A percentile compares a stretch with the other conserved stretches of the same genome.
These are phyloP conservation scores for Leptosphaerulina australis DNA, from an alignment of 2,329 filamentous ascomycete species.

Conservation along the genomic window DNA sequence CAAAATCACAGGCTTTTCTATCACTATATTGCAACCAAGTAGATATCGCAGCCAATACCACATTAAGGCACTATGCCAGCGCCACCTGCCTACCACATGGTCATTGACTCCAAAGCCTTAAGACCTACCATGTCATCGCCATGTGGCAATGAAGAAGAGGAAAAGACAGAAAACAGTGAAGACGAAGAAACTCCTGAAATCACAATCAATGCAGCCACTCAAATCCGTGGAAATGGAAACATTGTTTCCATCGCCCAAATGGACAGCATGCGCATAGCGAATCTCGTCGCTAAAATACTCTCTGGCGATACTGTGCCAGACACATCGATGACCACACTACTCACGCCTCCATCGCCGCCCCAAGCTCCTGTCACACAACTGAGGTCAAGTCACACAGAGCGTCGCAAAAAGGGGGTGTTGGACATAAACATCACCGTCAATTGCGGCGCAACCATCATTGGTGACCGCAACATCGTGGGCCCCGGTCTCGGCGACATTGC, in stretches of 20 bases:
- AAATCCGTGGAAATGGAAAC: constrained; percentile 44
- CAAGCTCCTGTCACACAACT: constrained; percentile 9
- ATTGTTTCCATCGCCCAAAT: constrained; percentile 43
- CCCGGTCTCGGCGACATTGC: constrained; percentile 44
- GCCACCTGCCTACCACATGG: constrained; percentile 41
- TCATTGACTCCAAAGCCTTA: constrained; percentile 31
- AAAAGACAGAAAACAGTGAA: constrained; percentile 22
- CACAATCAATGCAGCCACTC: constrained; percentile 44
- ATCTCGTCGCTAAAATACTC: constrained; percentile 32
- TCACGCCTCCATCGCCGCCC: constrained; percentile 4
- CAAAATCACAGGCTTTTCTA: constrained; percentile 26
- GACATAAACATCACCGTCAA: constrained; percentile 44
- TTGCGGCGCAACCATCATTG: constrained; percentile 44
- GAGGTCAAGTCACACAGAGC: constrained; percentile 12
- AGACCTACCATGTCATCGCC: constrained; percentile 29
- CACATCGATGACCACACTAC: constrained; percentile 1
- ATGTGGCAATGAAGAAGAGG: constrained; percentile 28
- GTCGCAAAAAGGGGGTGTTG: constrained; percentile 14
- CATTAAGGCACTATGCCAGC: constrained; percentile 23
- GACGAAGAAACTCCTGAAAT: constrained; percentile 38
- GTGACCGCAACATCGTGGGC: constrained; percentile 45
- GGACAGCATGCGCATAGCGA: constrained; percentile 39
- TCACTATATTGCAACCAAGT: constrained; percentile 9
- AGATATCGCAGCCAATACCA: constrained; percentile 1
- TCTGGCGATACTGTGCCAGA: constrained; percentile 19